Evolutionary conservation across 2,329 filamentous ascomycete genomes (phyloP).

Genomic region (Metarhizium rileyi): DNA sequence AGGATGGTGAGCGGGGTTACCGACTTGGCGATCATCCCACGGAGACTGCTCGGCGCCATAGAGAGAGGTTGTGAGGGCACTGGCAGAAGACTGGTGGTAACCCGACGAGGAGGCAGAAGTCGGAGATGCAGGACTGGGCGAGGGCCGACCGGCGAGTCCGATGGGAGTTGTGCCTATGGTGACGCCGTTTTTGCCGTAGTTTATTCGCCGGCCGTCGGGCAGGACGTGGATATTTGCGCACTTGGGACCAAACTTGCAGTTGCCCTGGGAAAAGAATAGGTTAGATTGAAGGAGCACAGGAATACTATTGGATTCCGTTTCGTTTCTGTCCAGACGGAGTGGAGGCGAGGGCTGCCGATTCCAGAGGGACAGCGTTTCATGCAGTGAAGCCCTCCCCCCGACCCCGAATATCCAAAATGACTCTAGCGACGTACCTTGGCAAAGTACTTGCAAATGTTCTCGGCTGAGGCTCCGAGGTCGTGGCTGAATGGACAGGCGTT

Average conservation of each 20-base stretch:
- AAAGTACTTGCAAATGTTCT: conserved; percentile 97
- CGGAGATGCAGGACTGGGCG: conserved; percentile 31
- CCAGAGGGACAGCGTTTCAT: too few species aligned
- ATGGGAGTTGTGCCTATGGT: conserved; percentile 49
- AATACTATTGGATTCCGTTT: too few species aligned
- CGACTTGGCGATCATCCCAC: conserved; percentile 26
- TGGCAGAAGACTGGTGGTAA: conserved; percentile 51
- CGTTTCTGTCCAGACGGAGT: too few species aligned
- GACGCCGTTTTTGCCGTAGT: conserved; percentile 62
- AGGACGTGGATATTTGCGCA: conserved; percentile 95
- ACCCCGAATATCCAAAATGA: background rate
- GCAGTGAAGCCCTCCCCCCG: too few species aligned
- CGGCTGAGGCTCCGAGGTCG: conserved; percentile 72
- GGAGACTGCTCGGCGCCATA: conserved; percentile 34
- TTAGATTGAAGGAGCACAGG: background rate
- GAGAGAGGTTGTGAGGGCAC: conserved; percentile 53
- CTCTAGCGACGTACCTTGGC: conserved; percentile 61
- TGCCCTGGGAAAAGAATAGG: conserved; percentile 51
- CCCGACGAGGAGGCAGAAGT: conserved; percentile 23
- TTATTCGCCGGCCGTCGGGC: conserved; percentile 85
- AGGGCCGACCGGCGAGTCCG: conserved; percentile 58
- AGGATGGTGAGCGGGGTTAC: conserved; percentile 24
- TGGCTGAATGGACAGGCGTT: conserved; percentile 95
- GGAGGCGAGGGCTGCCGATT: too few species aligned
- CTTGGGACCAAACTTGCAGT: conserved; percentile 98